Base-by-base conservation (phyloP, 2,329 filamentous ascomycete species). In the Purpureocillium takamizusanense region DNA sequence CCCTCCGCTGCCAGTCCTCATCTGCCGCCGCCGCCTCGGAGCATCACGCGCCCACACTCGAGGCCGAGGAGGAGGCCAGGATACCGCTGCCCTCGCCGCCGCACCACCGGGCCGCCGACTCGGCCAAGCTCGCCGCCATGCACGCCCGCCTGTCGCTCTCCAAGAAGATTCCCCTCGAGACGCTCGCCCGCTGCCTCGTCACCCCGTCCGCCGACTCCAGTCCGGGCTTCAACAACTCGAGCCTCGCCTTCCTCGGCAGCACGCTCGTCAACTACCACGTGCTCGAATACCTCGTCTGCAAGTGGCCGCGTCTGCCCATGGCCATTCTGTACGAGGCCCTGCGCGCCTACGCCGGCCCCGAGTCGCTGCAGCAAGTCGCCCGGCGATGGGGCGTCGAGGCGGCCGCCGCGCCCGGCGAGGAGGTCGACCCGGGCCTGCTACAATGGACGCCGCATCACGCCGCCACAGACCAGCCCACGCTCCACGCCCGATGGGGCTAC, bases 371-470 rank as follows among this genome's bases (percentile, higher is more conserved):
- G 37, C 70, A 79, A 15, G 74, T 97, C 47, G 78, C 85, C 13
- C 69, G 74, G 45, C 84, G 92, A 65, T 98, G 92, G 92, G 92
- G 92, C 63, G 79, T 97, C 13, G 90, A 97, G 59, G 66, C 72
- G 32, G 90, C 86, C n/a, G 86, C 84, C 10, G 82, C 79, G 15
- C 92, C 92, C 1, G 92, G 90, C 36, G 78, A 78, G 42, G 90
- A 97, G 65, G 89, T 97, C 40, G 92, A 98, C 58, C 82, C 89
- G 0, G 92, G 90, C 6, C 69, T 94, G 38, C 69, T 98, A 43
- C 92, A 97, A 58, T 94, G 88, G 70, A 66, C 65, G 63, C n/a
- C n/a, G n/a, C n/a, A n/a, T n/a, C n/a, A n/a, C n/a, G 63, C 63
- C 56, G 61, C 72, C 38, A 25, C 21, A 10, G 51, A 65, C 6